phyloP scores from a whole-genome alignment of 139 green algal species.

The Chlamydomonas urium region DNA sequence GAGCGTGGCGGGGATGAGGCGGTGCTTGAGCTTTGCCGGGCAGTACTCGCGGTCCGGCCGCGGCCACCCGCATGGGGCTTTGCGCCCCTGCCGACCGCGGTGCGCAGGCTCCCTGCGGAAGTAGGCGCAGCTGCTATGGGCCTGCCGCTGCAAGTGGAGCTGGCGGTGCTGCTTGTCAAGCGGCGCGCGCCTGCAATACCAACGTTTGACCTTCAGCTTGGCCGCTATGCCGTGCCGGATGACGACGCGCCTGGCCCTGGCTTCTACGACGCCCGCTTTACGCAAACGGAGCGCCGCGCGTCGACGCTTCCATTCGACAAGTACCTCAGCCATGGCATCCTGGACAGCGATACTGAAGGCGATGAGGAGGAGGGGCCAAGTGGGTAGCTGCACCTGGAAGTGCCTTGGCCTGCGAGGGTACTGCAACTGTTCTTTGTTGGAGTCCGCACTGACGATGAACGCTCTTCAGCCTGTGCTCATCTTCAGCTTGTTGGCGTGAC shows the following conservation, averaged over 20 bases:
- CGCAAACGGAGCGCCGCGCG: neutral
- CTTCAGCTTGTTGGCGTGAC: too few species aligned
- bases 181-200: neutral
- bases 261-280: too few species aligned
- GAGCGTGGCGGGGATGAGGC: slow-evolving; percentile 7
- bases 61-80: slow-evolving; percentile 10
- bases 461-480: too few species aligned
- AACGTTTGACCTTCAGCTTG: slow-evolving; percentile 7
- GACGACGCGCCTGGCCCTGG: too few species aligned
- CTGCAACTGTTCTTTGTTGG: too few species aligned
- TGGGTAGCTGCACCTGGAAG: too few species aligned
- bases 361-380: slow-evolving; percentile 8
- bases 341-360: neutral
- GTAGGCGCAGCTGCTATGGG: neutral
- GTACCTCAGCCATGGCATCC: slow-evolving; percentile 12
- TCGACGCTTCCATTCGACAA: slow-evolving; percentile 5
- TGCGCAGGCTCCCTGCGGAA: neutral
- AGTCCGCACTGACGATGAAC: too few species aligned
- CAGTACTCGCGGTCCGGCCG: neutral
- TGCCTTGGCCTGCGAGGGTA: too few species aligned
- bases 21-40: slow-evolving; percentile 2
- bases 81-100: slow-evolving; percentile 4
- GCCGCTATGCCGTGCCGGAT: neutral
- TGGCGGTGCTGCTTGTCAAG: slow-evolving; percentile 1
- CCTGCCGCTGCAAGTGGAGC: neutral